Evolutionary conservation across 1,284 basidiomycete genomes (phyloP).

Genomic region (Rhodotorula glutinis): DNA sequence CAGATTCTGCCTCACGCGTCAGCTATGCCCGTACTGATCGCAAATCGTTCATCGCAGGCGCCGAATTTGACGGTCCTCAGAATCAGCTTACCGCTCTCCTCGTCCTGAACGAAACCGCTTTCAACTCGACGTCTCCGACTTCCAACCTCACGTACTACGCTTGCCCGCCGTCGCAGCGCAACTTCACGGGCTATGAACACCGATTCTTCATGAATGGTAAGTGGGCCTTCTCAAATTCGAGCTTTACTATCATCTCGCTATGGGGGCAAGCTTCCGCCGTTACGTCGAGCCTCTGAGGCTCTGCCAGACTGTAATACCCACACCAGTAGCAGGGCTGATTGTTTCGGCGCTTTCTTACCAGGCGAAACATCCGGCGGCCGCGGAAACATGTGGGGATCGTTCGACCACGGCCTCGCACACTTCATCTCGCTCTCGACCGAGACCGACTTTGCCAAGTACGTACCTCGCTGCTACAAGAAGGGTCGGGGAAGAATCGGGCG

Average conservation of each 20-base stretch:
- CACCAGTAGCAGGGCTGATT: constrained; percentile 19
- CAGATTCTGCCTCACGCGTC: no score
- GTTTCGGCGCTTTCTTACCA: constrained; percentile 7
- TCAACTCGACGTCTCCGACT: background rate
- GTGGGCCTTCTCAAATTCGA: constrained; percentile 7
- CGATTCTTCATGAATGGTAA: constrained; percentile 28
- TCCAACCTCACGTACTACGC: constrained; percentile 18
- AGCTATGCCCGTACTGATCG: no score
- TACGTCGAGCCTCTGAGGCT: no score
- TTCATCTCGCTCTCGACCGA: constrained; percentile 31
- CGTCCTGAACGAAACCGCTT: background rate
- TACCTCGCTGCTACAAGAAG: background rate
- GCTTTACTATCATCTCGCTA: no score
- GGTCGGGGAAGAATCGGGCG: no score
- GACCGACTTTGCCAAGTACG: constrained; percentile 26
- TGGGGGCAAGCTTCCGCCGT: no score
- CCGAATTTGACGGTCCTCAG: constrained; percentile 21
- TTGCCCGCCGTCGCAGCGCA: constrained; percentile 19
- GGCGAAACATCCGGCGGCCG: constrained; percentile 41
- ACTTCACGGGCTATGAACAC: constrained; percentile 31
- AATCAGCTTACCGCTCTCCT: constrained; percentile 27
- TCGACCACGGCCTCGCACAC: constrained; percentile 16
- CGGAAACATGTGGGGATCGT: constrained; percentile 46
- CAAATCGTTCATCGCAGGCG: background rate
- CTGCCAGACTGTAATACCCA: no score